Evolutionary conservation across 2,329 filamentous ascomycete species (phyloP).

Genomic region (Beauveria rudraprayagi): DNA sequence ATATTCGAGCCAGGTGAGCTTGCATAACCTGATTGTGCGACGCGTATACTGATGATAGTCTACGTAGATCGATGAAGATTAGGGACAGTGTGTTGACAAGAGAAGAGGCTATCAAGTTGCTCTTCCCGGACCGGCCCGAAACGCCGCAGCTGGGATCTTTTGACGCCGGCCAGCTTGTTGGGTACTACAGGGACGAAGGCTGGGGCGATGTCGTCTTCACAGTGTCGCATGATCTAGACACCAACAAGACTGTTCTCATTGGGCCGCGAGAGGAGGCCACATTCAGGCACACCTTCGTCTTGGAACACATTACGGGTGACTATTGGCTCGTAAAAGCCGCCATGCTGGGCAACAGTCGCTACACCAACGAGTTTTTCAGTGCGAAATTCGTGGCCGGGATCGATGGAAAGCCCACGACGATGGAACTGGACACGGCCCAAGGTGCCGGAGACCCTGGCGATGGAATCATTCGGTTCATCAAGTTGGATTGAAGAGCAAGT

Average conservation of each 20-base stretch:
- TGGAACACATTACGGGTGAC: constrained; percentile 9
- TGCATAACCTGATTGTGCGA: not conserved
- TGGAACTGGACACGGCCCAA: not conserved
- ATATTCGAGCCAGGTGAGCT: constrained; percentile 17
- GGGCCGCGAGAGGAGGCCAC: not conserved
- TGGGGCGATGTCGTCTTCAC: constrained; percentile 4
- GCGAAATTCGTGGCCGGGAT: not conserved
- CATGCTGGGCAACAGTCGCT: not conserved
- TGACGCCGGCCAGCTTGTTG: not conserved
- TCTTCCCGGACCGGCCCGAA: constrained; percentile 7
- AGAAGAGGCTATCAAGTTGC: not conserved
- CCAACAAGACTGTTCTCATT: not conserved
- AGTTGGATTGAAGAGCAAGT: not conserved
- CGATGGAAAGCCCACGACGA: not conserved
- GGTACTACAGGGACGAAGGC: constrained; percentile 3
- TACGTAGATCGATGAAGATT: constrained; percentile 1
- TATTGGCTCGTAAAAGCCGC: constrained; percentile 1
- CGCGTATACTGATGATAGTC: not conserved
- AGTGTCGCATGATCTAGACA: not conserved
- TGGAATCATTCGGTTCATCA: not conserved
- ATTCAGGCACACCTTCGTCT: not conserved
- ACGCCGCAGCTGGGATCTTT: not conserved
- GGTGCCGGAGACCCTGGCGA: not conserved
- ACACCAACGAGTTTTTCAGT: not conserved
- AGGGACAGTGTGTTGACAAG: not conserved